Conservation (phyloP, 2,329 filamentous ascomycete species). For the Harringtonia aguacate region DNA sequence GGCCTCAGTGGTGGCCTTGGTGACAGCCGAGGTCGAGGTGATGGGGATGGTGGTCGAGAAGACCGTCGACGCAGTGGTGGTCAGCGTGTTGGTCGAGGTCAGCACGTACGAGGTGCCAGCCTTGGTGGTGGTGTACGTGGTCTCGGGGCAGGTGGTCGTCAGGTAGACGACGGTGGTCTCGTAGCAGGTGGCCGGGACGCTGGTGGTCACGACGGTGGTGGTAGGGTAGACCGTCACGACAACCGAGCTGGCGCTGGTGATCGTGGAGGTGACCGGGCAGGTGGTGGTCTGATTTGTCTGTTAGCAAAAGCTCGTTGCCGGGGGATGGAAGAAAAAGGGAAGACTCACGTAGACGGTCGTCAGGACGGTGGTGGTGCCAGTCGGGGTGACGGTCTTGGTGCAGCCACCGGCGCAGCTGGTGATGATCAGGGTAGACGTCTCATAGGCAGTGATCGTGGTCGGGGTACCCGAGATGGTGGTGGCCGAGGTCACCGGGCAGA, state of each 20-base stretch:
- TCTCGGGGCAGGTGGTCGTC: slow-evolving; percentile 10
- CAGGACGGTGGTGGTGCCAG: slow-evolving; percentile 19
- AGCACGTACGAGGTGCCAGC: slow-evolving; percentile 28
- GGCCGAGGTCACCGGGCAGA: slow-evolving; percentile 29
- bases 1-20: slow-evolving; percentile 17
- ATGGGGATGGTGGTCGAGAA: background rate
- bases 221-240: slow-evolving; percentile 29
- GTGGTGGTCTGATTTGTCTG: slow-evolving; percentile 1
- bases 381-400: slow-evolving; percentile 11
- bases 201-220: slow-evolving; percentile 27
- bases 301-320: background rate
- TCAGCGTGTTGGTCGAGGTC: slow-evolving; percentile 31
- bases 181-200: slow-evolving; percentile 16
- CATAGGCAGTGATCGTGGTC: slow-evolving; percentile 26
- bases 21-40: background rate
- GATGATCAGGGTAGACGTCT: slow-evolving; percentile 33
- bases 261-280: slow-evolving; percentile 5
- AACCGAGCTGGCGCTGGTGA: slow-evolving; percentile 14
- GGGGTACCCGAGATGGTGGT: slow-evolving; percentile 28
- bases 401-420: slow-evolving; percentile 25
- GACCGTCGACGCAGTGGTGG: slow-evolving; percentile 24
- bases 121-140: slow-evolving; percentile 32
- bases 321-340: too few species aligned
- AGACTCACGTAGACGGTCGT: slow-evolving; percentile 16
- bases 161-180: slow-evolving; percentile 12